Conservation (phyloP, 305 asterid genomes). For the Andrographis paniculata region DNA sequence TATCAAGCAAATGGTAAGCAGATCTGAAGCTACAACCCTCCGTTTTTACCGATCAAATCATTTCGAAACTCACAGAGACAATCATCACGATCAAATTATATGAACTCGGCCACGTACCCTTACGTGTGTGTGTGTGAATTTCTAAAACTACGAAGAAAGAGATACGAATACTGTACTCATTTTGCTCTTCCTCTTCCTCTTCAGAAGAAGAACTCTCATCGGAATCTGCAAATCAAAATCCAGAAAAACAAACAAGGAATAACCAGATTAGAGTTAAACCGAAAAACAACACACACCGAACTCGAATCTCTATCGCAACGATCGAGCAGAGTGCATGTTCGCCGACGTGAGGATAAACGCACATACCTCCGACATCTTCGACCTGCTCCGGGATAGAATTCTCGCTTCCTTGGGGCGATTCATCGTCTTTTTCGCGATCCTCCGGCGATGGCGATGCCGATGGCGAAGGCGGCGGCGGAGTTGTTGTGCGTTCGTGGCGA, state of each 20-base stretch:
- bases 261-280: constrained; percentile 9
- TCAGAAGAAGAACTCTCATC: constrained; percentile 51
- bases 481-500: constrained; percentile 30
- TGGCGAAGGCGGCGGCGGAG: constrained; percentile 44
- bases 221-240: constrained; percentile 56
- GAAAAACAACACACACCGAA: constrained; percentile 24
- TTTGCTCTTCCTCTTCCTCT: constrained; percentile 55
- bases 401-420: constrained; percentile 36
- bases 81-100: constrained; percentile 12
- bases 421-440: constrained; percentile 33
- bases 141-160: constrained; percentile 18
- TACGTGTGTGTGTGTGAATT: constrained; percentile 16
- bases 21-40: constrained; percentile 27
- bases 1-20: too few relatives aligned
- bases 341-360: constrained; percentile 13
- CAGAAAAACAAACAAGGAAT: constrained; percentile 6
- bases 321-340: constrained; percentile 24
- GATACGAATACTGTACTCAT: constrained; percentile 43
- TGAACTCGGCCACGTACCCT: constrained; percentile 19
- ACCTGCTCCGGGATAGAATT: constrained; percentile 38
- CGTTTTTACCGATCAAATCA: too few relatives aligned
- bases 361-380: constrained; percentile 36
- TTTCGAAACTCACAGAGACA: constrained; percentile 3
- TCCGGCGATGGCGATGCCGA: too few relatives aligned
- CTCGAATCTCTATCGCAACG: constrained; percentile 17